Conservation (phyloP, 768 basidiomycete genomes). For the Rhizopogon salebrosus region DNA sequence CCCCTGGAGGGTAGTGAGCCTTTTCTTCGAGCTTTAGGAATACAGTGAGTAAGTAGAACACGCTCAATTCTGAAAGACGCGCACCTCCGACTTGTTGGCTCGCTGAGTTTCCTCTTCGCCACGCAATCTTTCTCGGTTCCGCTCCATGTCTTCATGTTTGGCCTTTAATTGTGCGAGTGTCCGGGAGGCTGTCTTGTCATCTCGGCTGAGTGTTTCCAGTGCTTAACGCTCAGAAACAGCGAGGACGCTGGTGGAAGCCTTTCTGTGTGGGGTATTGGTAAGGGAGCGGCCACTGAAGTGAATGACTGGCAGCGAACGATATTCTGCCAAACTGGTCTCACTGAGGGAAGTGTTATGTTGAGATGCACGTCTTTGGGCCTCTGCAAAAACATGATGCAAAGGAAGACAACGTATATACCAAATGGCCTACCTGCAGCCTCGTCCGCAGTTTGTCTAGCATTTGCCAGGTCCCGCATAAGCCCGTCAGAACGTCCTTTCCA, state of each 20-base stretch:
- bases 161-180: constrained; percentile 62
- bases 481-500: constrained; percentile 62
- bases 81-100: constrained; percentile 56
- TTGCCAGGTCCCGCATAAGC: constrained; percentile 60
- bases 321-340: constrained; percentile 83
- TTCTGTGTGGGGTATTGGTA: constrained; percentile 39
- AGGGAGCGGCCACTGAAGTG: neutral
- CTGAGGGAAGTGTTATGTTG: constrained; percentile 73
- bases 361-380: constrained; percentile 69
- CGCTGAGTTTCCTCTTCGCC: constrained; percentile 48
- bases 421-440: constrained; percentile 64
- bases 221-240: constrained; percentile 86
- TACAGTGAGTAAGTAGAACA: neutral
- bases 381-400: constrained; percentile 31
- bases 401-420: neutral
- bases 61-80: constrained; percentile 5
- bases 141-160: constrained; percentile 59
- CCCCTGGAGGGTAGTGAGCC: constrained; percentile 44
- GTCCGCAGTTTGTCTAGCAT: constrained; percentile 64
- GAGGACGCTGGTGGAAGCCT: constrained; percentile 70
- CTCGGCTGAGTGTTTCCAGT: constrained; percentile 73
- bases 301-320: constrained; percentile 32
- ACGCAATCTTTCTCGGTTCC: constrained; percentile 49
- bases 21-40: constrained; percentile 49
- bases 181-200: constrained; percentile 71